Evolutionary conservation across 352 stramenopile genomes (phyloP).

Genomic region (Saprolegnia parasitica): DNA sequence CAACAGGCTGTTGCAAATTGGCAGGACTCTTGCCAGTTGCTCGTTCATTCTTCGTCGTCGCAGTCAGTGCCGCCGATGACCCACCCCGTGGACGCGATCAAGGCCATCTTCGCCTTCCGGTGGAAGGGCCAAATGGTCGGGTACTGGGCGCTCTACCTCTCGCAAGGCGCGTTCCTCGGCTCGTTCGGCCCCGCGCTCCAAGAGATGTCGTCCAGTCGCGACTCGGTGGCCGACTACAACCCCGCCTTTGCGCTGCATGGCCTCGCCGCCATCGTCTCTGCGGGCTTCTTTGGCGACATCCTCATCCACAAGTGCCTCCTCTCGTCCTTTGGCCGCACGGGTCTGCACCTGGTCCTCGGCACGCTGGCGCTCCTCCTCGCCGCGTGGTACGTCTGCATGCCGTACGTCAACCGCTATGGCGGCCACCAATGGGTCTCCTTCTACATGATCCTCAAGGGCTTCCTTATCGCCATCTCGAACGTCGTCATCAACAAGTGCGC

Average conservation of each 20-base stretch:
- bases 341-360: conserved; percentile 21
- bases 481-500: conserved; percentile 29
- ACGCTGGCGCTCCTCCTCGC: conserved; percentile 15
- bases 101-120: conserved; percentile 19
- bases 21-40: background rate
- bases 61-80: conserved; percentile 21
- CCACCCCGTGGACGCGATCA: conserved; percentile 7
- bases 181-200: conserved; percentile 23
- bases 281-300: conserved; percentile 24
- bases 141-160: conserved; percentile 28
- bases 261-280: conserved; percentile 21
- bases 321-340: conserved; percentile 19
- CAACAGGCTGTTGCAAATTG: background rate
- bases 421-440: conserved; percentile 20
- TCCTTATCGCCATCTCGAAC: conserved; percentile 21
- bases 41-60: conserved; percentile 2
- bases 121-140: conserved; percentile 29
- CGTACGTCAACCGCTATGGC: conserved; percentile 22
- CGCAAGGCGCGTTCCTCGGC: conserved; percentile 25
- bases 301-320: conserved; percentile 24
- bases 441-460: conserved; percentile 27
- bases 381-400: conserved; percentile 23
- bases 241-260: conserved; percentile 23
- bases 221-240: conserved; percentile 24
- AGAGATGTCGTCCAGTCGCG: conserved; percentile 23